Evolutionary conservation across 164 flowering plant species (phyloP), one percentile per base, ranked within the genome.

Genomic region (Vitis amurensis): DNA sequence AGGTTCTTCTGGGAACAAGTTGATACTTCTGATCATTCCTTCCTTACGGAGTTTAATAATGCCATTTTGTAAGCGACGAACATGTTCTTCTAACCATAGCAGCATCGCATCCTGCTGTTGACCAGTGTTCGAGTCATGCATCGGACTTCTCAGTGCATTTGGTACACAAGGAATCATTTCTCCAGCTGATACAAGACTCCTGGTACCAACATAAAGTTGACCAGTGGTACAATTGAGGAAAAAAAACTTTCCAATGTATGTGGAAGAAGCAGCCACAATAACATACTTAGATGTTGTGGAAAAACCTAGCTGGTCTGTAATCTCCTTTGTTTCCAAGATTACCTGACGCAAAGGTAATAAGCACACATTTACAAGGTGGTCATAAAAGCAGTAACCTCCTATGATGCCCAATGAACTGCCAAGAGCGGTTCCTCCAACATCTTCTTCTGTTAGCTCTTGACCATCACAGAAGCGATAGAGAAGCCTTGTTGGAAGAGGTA

Each of bases 31-130:
- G 44, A 68, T 6, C 9, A 72, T 66, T 15, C 71, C 78, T 63
- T 85, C 84, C 29, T 68, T 72, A 27, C 91, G 86, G 29, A 90
- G 61, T 60, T 74, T 82, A 72, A 91, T 83, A 29, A 86, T 73
- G 23, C 97, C 97, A 84, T 73, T 77, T 52, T 91, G 76, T 66
- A 96, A 81, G 65, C 97, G 93, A 12, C 91, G 90, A 7, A 69
- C 80, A 79, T 90, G 97, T 77, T 96, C 99, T 78, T 96, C 99
- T 59, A 96, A 76, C 99, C 99, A 93, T 31, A 93, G 81, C 69
- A 96, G 73, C 91, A 92, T 79, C 10, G 81, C 94, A 85, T 95
- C 97, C 66, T 87, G 93, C 58, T 81, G 91, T 9, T 84, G 76
- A 62, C 37, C 68, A 68, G 77, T 71, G 37, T 66, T 64, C 13